Base-by-base conservation (phyloP, 2,329 filamentous ascomycete species). In the Ophiocordyceps camponoti-rufipedis region DNA sequence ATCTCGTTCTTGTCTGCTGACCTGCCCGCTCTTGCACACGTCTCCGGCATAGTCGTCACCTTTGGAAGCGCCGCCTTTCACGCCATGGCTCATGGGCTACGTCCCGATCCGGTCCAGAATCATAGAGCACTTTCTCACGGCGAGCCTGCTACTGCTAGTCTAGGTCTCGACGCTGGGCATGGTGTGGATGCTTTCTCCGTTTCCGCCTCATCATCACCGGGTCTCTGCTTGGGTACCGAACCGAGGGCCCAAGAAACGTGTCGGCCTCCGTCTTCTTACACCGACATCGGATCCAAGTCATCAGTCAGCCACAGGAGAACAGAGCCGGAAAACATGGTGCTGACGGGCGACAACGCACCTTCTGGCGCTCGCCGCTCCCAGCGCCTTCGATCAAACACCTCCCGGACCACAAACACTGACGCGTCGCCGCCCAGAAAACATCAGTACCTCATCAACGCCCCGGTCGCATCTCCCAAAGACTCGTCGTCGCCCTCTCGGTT, bases 401-500 rank as follows among this genome's bases (percentile, higher is more conserved):
- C n/a, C 13, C 32, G 32, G 32, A 35, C 32, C n/a, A 35, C 9
- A 12, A 35, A n/a, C 32, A 6, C n/a, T n/a, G 32, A 35, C 32
- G n/a, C 32, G 32, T 35, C 32, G 13, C 32, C 32, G 32, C 32
- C 32, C 32, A 35, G 9, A 14, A 35, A 14, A n/a, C 32, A n/a
- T 14, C 32, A n/a, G 5, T 35, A 6, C n/a, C 32, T n/a, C 12
- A 12, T n/a, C 2, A 35, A 12, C 3, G 19, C 39, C 4, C 39
- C 50, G 13, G 31, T 41, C 5, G 47, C 41, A 13, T 41, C 40
- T 18, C 10, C 19, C 31, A 52, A 49, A 29, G 39, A 50, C 39
- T 42, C 50, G 5, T 45, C 56, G 8, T 44, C 54, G 7, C 39
- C 65, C 40, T 68, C 63, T 31, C 64, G 72, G 48, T 62, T 65